Evolutionary conservation across 495 filamentous ascomycete genomes (phyloP).

Genomic region (Parathielavia hyrcaniae): DNA sequence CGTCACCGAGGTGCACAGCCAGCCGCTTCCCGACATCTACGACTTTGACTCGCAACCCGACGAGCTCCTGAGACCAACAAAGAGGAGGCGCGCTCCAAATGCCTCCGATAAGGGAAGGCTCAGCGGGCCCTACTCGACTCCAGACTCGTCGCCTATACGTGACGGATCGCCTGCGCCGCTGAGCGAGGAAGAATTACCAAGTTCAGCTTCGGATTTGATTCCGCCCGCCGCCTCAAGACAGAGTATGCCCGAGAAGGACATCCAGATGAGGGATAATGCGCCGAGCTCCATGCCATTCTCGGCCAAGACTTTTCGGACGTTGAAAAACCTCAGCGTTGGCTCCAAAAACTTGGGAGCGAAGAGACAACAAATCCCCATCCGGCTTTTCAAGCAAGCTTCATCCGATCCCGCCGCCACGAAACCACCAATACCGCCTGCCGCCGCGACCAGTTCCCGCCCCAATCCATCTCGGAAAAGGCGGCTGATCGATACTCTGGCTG

Average conservation of each 20-base stretch:
- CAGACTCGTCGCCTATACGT: conserved; percentile 26
- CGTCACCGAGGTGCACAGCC: conserved; percentile 24
- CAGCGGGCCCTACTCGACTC: conserved; percentile 26
- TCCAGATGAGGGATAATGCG: conserved; percentile 19
- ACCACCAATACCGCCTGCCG: conserved; percentile 8
- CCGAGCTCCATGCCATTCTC: conserved; percentile 25
- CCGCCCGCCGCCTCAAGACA: background rate
- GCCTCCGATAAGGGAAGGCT: conserved; percentile 23
- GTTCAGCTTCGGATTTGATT: conserved; percentile 11
- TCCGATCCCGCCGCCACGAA: conserved; percentile 13
- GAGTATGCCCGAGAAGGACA: conserved; percentile 28
- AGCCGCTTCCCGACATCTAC: conserved; percentile 22
- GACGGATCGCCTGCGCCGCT: conserved; percentile 13
- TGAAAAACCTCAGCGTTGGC: conserved; percentile 26
- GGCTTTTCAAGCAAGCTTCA: conserved; percentile 27
- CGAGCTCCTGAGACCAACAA: conserved; percentile 20
- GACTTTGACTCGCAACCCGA: conserved; percentile 20
- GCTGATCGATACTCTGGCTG: conserved; percentile 51
- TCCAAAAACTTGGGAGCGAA: conserved; percentile 11
- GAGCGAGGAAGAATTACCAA: conserved; percentile 13
- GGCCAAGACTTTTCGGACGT: conserved; percentile 24
- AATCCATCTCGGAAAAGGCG: conserved; percentile 38
- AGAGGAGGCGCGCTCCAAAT: conserved; percentile 25
- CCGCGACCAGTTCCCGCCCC: background rate
- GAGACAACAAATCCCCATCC: conserved; percentile 37